Base-by-base conservation (phyloP, 345 rosid genomes). In the Aethionema arabicum region DNA sequence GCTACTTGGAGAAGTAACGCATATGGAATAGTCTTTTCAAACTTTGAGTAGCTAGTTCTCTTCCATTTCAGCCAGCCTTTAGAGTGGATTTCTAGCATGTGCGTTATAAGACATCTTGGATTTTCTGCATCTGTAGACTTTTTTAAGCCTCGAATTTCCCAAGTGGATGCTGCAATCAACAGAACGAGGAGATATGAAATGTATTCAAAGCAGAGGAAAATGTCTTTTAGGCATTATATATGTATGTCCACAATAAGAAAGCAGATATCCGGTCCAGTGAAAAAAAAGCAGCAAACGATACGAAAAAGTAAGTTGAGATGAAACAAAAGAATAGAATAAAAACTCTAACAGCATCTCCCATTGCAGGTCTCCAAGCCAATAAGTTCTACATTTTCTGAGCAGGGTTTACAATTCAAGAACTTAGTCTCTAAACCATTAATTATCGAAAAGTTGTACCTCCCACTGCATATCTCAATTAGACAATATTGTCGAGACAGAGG, bases 1-100 rank as follows among this genome's bases (percentile, higher is more conserved):
- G 96, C 67, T 21, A 93, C 97, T 76, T 90, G 99, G 62, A 82
- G 78, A 60, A 93, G 70, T 65, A 93, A 76, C 21, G 97, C 95
- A 47, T 79, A 80, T 61, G 85, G 83, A 64, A 83, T 80, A 33
- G 89, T 77, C 87, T 80, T 90, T 59, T 93, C 97, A 67, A 93
- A 93, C 80, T 87, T 90, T 46, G 96, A 77, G 83, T 75, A 67
- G 71, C 65, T 64, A 49, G 72, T 86, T 67, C 73, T 76, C 81
- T 84, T 93, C 99, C 99, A 93, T 74, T 75, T 75, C 63, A 44
- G 59, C 96, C 97, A 85, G 50, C 96, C 83, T 52, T 70, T 67
- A 56, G 83, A 74, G 54, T 79, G 80, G 71, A 87, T 81, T 83
- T 93, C 99, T 67, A 93, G 61, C 82, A 81, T 90, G 74, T 80